Base-by-base conservation (phyloP, 345 rosid genomes). In the Combretum micranthum region DNA sequence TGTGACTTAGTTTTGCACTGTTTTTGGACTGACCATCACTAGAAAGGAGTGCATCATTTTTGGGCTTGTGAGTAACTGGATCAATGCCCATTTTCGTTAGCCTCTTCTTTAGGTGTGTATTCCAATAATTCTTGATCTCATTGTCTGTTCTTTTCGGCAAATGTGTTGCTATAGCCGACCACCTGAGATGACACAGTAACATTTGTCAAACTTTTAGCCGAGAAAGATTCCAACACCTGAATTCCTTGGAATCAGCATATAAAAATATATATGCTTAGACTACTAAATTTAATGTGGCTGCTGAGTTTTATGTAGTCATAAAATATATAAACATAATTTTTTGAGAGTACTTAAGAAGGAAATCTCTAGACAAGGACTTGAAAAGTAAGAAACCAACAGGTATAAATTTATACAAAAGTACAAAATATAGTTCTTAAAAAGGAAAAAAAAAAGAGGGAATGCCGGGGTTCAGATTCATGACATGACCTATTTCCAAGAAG, bases 101-200 rank as follows among this genome's bases (percentile, higher is more conserved):
- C 50, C 80, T 63, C 65, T 86, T 86, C 82, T 81, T 86, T 17
- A 86, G 76, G 54, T 83, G 85, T 15, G 94, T 83, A 72, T 86
- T 86, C 94, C 94, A 86, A 56, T 83, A 81, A 57, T 86, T 86
- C 62, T 86, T 86, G 60, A 86, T 83, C 69, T 85, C 92, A 20
- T 85, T 85, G 66, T 85, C 92, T 17, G 92, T 85, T 75, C 93
- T 75, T 57, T 78, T 83, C 6, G 93, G 88, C 71, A 85, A 63
- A 55, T 86, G 87, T 23, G 95, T 81, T 11, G 95, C 95, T 50
- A 86, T 86, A 3, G 87, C 86, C 37, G 95, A 83, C 95, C 95
- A 86, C 76, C 95, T 81, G 57, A 19, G 44, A 47, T 64, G 61
- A 65, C 56, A 39, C 43, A 59, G 13, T 39, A 47, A 55, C 53